phyloP scores from a whole-genome alignment of 257 asterid species.

The Paraleonurus japonicus region DNA sequence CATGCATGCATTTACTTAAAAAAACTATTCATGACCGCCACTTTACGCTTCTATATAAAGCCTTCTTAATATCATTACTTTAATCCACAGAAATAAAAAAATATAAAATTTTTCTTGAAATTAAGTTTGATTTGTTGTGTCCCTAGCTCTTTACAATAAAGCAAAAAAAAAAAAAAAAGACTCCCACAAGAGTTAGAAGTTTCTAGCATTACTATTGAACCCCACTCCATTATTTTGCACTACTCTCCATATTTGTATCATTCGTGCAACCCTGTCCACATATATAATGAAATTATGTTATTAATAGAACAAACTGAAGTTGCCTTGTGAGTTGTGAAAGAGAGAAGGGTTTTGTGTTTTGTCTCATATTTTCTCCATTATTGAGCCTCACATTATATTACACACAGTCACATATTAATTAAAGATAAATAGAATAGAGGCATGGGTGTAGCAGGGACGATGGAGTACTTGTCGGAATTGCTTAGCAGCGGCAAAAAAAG shows the following conservation, averaged over 20 bases:
- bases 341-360: not conserved
- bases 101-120: not conserved
- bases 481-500: slow-evolving; percentile 54
- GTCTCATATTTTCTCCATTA: not conserved
- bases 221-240: slow-evolving; percentile 25
- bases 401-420: not conserved
- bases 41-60: not conserved
- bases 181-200: not conserved
- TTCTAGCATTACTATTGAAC: slow-evolving; percentile 15
- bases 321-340: too few relatives aligned
- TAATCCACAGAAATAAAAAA: not conserved
- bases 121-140: not conserved
- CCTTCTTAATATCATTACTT: not conserved
- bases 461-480: slow-evolving; percentile 73
- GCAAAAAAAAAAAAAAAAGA: not conserved
- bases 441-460: slow-evolving; percentile 83
- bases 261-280: slow-evolving; percentile 22
- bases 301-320: too few relatives aligned
- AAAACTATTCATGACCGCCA: not conserved
- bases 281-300: too few relatives aligned
- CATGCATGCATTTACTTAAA: not conserved
- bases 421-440: not conserved
- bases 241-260: not conserved
- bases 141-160: not conserved
- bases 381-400: not conserved